Evolutionary conservation across 1,284 basidiomycete species (phyloP), one percentile per base, ranked within the genome.

Genomic region (Blastosporella zonata): DNA sequence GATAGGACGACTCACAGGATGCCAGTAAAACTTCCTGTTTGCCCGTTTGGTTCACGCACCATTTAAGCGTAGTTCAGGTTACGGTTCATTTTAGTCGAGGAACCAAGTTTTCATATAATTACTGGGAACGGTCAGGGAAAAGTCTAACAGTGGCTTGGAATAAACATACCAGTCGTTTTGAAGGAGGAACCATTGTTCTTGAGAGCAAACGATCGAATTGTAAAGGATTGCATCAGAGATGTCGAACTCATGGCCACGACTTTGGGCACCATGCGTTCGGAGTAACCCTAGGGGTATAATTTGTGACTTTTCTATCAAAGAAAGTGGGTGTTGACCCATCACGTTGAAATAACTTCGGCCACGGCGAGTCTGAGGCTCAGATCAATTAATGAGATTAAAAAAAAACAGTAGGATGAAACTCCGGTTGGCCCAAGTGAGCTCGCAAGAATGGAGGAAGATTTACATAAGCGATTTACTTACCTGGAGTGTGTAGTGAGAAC

Each of bases 51-150:
- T 0, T 86, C 86, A 3, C 86, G 75, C 23, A 78, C 62, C 62
- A 84, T 72, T 59, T 89, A 85, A 0, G 75, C 82, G 57, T 77
- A 88, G 55, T 82, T 74, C 49, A 88, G 67, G 60, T 85, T 81
- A 2, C 85, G 85, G 55, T 84, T 82, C 80, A 88, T 85, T 18
- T 61, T 68, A 0, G 82, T 84, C 70, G 12, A 87, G 65, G 70
- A 87, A 89, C 72, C 79, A 85, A 0, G 71, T 66, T 33, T 77
- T 66, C 53, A 87, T 68, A 61, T 74, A 78, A 10, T 60, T 61
- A 69, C 79, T 73, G 46, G 8, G 34, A 13, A 39, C 36, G 21
- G 12, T 34, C 6, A 51, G 20, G 12, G 50, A 41, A 15, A 38
- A 41, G 20, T 39, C 20, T 33, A 13, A 35, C 38, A 25, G 20